Base-by-base conservation (phyloP, 139 green algal genomes). In the Yamagishiella unicocca region DNA sequence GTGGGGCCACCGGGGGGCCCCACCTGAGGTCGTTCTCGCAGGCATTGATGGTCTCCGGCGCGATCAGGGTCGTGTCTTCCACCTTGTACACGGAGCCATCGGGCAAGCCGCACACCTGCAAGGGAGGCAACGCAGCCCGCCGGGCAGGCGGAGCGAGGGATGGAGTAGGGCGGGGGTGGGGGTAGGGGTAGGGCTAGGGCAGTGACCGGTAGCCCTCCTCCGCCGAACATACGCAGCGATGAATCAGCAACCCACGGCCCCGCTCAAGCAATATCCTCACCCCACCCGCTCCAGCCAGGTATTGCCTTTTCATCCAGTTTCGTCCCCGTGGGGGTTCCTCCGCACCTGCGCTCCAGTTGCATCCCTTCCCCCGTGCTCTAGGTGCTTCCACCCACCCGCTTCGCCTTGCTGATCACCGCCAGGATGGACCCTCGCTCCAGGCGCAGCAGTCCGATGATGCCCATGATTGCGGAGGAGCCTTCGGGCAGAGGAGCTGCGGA, bases 41-140 rank as follows among this genome's bases (percentile, higher is more conserved):
- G n/a, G 9, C 46, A 22, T 82, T 82, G 31, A 66, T 82, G 45
- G 74, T 22, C 31, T 82, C 74, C 1, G n/a, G 31, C 2, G 46
- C 74, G 17, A 82, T 31, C 46, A 82, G 74, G 14, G 40, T 19
- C 17, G n/a, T 46, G 46, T 45, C 46, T 17, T 45, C 46, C 46
- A 82, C 74, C 46, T 67, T 66, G 46, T 67, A 82, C 12, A 82
- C 46, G 46, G 74, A 27, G 74, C 74, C 45, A n/a, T 82, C 74
- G 2, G 45, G 74, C 45, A 66, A 6, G 5, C 46, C 46, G 31
- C 74, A 79, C 71, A 79, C 71, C 71, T 79, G 71, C 1, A 7
- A 19, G 42, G 42, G 71, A 24, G 71, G 42, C 22, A 29, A 8
- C 24, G 61, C n/a, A 74, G 50, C 12, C 12, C 50, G 50, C 12